Percentiles rank a stretch among this genome's conserved stretches.
phyloP scores from a whole-genome alignment of 1,284 basidiomycete species.

The Ceratobasidium sp. region DNA sequence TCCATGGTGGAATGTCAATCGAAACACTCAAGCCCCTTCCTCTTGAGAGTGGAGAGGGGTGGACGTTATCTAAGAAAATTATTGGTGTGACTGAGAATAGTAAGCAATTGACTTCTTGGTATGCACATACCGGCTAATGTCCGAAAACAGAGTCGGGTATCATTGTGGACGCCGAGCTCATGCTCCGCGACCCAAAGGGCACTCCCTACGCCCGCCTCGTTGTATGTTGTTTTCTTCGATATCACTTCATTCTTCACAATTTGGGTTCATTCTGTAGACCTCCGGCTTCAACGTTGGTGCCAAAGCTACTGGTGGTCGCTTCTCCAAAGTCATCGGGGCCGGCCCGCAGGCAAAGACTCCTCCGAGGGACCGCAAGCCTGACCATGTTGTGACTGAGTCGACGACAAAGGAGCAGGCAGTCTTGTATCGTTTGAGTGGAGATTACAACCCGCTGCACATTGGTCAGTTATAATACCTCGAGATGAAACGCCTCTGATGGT shows the following conservation, averaged over 20 bases:
- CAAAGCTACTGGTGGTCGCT: conserved; percentile 76
- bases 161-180: conserved; percentile 73
- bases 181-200: conserved; percentile 73
- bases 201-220: conserved; percentile 80
- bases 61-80: conserved; percentile 72
- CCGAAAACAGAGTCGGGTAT: conserved; percentile 75
- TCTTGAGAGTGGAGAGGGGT: conserved; percentile 72
- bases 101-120: conserved; percentile 57
- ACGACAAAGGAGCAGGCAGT: conserved; percentile 82
- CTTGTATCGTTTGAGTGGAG: conserved; percentile 82
- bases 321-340: conserved; percentile 73
- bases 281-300: conserved; percentile 81
- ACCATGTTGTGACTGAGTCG: conserved; percentile 75
- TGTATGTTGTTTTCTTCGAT: conserved; percentile 59
- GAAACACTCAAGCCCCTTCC: conserved; percentile 79
- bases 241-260: not conserved
- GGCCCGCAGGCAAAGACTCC: conserved; percentile 71
- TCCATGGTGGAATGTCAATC: conserved; percentile 80
- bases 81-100: conserved; percentile 82
- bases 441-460: conserved; percentile 85
- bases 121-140: not conserved
- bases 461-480: conserved; percentile 60
- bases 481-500: not conserved
- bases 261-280: conserved; percentile 60
- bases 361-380: conserved; percentile 75